These are phyloP conservation scores for Strigomonas galati DNA, from an alignment of 208 protist species.

Conservation along the genomic window DNA sequence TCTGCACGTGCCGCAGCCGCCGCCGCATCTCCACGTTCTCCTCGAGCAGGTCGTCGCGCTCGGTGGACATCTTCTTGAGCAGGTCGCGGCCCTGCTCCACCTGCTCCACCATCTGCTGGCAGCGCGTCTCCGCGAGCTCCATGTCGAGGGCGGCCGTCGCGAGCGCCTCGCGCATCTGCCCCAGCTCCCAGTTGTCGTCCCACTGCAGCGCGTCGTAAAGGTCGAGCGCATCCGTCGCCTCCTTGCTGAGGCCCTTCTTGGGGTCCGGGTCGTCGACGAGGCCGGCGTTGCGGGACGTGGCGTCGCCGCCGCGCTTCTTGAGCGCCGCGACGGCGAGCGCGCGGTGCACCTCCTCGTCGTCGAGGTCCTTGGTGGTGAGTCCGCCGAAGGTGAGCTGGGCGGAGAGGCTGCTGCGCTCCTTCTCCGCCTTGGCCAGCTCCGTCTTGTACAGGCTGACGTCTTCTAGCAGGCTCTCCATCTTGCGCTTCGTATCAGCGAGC, in stretches of 20 bases:
- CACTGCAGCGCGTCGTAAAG: slow-evolving; percentile 70
- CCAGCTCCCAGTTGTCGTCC: slow-evolving; percentile 75
- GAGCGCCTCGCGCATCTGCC: slow-evolving; percentile 77
- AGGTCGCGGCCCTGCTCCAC: slow-evolving; percentile 40
- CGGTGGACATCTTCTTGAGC: slow-evolving; percentile 37
- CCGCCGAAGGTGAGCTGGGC: slow-evolving; percentile 34
- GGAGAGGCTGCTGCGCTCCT: slow-evolving; percentile 33
- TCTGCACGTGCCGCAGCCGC: slow-evolving; percentile 75
- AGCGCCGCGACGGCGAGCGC: slow-evolving; percentile 71
- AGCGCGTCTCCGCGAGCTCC: slow-evolving; percentile 75
- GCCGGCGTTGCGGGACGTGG: neutral
- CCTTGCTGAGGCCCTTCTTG: neutral
- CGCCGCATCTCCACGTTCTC: slow-evolving; percentile 79
- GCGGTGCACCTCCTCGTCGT: slow-evolving; percentile 61
- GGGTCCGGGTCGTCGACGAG: neutral
- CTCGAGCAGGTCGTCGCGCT: slow-evolving; percentile 76
- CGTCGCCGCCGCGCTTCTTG: slow-evolving; percentile 18
- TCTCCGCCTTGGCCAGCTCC: slow-evolving; percentile 48
- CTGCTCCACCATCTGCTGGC: slow-evolving; percentile 56
- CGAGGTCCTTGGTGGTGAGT: slow-evolving; percentile 43
- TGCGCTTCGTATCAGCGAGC: slow-evolving; percentile 41
- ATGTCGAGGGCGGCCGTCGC: slow-evolving; percentile 75
- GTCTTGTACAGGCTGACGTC: slow-evolving; percentile 48
- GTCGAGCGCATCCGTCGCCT: slow-evolving; percentile 33
- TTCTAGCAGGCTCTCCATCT: slow-evolving; percentile 32